Conservation (phyloP, 768 basidiomycete species). For the Amanita rubescens region DNA sequence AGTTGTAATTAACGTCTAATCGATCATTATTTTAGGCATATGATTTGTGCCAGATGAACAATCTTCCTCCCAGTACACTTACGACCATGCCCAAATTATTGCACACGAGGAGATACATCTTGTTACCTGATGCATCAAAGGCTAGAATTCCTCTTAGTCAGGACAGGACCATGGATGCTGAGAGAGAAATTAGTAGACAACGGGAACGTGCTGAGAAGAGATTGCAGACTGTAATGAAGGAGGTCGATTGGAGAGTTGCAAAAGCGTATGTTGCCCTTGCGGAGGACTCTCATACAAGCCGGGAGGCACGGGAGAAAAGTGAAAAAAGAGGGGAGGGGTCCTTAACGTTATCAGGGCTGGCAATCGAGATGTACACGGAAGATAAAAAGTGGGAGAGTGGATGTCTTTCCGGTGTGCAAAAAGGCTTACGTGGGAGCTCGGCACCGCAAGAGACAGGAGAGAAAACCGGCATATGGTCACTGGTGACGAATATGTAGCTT, state of each 20-base stretch:
- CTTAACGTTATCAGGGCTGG: too few species aligned
- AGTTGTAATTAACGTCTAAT: background rate
- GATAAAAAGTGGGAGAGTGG: too few species aligned
- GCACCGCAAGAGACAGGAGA: too few species aligned
- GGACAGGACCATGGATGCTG: conserved; percentile 20
- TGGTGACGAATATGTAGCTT: too few species aligned
- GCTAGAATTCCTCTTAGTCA: conserved; percentile 6
- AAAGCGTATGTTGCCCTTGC: conserved; percentile 47
- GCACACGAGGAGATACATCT: conserved; percentile 55
- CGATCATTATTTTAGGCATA: conserved; percentile 29
- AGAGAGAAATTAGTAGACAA: conserved; percentile 31
- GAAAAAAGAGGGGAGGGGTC: too few species aligned
- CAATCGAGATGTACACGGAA: too few species aligned
- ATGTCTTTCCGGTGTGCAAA: too few species aligned
- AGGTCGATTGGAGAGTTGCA: conserved; percentile 42
- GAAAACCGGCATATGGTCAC: too few species aligned
- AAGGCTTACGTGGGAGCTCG: too few species aligned
- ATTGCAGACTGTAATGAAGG: conserved; percentile 52
- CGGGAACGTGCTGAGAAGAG: conserved; percentile 53
- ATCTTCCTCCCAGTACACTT: conserved; percentile 55
- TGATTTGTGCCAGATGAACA: conserved; percentile 58
- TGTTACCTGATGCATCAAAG: conserved; percentile 41
- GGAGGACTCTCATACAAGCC: conserved; percentile 30
- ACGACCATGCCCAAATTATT: conserved; percentile 67
- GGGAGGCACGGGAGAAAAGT: too few species aligned